Evolutionary conservation across 2,329 filamentous ascomycete species (phyloP).

Genomic region (Penicillium crustosum): DNA sequence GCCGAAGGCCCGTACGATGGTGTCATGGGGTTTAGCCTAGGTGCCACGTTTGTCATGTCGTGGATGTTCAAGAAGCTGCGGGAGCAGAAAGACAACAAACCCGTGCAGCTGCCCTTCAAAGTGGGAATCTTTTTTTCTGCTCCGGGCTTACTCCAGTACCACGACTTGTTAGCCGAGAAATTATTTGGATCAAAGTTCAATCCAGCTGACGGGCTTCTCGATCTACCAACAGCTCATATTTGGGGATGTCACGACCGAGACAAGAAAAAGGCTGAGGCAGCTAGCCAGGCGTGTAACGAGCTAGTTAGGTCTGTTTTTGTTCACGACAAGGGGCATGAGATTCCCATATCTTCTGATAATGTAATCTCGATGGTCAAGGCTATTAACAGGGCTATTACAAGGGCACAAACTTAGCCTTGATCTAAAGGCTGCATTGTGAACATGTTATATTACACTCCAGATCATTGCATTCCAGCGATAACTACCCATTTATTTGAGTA

Average conservation of each 20-base stretch:
- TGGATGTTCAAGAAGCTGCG: constrained; percentile 15
- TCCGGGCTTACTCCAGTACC: constrained; percentile 5
- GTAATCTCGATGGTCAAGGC: constrained; percentile 8
- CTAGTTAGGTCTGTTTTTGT: constrained; percentile 13
- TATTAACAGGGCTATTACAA: constrained; percentile 10
- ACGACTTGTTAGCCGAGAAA: neutral
- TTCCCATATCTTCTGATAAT: constrained; percentile 10
- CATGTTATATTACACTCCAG: neutral
- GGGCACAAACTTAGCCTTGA: neutral
- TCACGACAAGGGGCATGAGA: constrained; percentile 15
- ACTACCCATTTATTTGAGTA: neutral
- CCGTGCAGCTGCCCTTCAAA: constrained; percentile 20
- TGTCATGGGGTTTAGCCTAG: constrained; percentile 30
- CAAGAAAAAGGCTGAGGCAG: neutral
- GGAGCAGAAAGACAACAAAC: constrained; percentile 1
- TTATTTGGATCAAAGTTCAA: neutral
- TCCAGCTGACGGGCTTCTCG: neutral
- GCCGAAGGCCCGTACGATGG: constrained; percentile 32
- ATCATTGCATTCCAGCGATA: neutral
- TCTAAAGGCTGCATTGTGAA: neutral
- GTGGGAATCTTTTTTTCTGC: constrained; percentile 27
- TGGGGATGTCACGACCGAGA: constrained; percentile 14
- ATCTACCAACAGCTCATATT: constrained; percentile 21
- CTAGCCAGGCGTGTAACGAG: constrained; percentile 9
- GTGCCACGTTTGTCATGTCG: constrained; percentile 22